phyloP scores from a whole-genome alignment of 2,329 filamentous ascomycete species.

The Penicillium sp. region DNA sequence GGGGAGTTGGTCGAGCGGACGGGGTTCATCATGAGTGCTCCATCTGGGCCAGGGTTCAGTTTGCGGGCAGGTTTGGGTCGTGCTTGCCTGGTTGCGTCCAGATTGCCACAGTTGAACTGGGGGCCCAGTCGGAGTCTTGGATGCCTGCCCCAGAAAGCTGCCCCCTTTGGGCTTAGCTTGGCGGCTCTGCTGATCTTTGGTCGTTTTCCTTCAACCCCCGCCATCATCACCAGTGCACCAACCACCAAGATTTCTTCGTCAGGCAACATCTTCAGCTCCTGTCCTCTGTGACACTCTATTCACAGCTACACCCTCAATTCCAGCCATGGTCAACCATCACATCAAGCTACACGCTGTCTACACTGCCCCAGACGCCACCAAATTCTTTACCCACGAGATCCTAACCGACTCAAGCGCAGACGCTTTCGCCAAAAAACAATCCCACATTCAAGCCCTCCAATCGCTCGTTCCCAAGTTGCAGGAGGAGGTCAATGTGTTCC shows the following conservation, averaged over 20 bases:
- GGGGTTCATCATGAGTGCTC: slow-evolving; percentile 23
- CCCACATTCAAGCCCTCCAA: slow-evolving; percentile 56
- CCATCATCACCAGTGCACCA: neutral
- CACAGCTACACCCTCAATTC: neutral
- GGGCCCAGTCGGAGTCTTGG: slow-evolving; percentile 3
- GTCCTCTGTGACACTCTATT: neutral
- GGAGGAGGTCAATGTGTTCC: slow-evolving; percentile 59
- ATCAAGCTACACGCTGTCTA: slow-evolving; percentile 30
- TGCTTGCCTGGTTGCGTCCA: neutral
- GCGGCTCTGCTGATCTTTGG: slow-evolving; percentile 13
- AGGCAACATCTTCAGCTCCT: neutral
- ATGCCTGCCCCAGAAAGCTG: slow-evolving; percentile 9
- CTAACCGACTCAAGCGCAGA: slow-evolving; percentile 21
- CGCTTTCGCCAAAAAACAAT: slow-evolving; percentile 48
- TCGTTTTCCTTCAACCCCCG: slow-evolving; percentile 3
- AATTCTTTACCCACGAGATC: slow-evolving; percentile 38
- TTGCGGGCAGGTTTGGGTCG: neutral
- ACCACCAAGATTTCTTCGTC: neutral
- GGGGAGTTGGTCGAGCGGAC: slow-evolving; percentile 20
- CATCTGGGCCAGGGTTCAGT: slow-evolving; percentile 7
- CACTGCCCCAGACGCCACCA: slow-evolving; percentile 31
- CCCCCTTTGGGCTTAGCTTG: slow-evolving; percentile 18
- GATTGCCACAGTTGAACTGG: neutral
- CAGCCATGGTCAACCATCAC: slow-evolving; percentile 10
- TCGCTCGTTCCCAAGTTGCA: slow-evolving; percentile 55